A percentile compares a stretch with the other conserved stretches of the same genome.
These are phyloP conservation scores for Mycena olivaceomarginata DNA, from an alignment of 768 basidiomycete genomes.

Conservation along the genomic window DNA sequence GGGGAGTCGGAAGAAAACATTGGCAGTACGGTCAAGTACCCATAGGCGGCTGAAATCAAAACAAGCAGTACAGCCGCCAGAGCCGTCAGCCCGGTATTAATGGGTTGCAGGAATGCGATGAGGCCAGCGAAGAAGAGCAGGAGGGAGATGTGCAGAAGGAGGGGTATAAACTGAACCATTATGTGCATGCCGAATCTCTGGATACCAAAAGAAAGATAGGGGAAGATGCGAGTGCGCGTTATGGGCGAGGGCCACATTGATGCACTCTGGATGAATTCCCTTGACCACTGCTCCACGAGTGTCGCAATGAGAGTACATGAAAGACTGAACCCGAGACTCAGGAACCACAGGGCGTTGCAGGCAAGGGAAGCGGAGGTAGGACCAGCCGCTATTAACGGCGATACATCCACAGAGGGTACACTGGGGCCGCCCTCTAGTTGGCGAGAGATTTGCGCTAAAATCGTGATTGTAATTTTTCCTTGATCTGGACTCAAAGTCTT, in stretches of 20 bases:
- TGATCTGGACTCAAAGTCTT: background rate
- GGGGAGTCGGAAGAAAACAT: constrained; percentile 23
- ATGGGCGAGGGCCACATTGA: constrained; percentile 6
- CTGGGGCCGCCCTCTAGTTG: background rate
- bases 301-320: background rate
- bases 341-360: background rate
- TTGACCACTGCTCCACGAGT: background rate
- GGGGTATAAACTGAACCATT: too few species aligned
- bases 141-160: too few species aligned
- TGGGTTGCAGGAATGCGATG: too few species aligned
- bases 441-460: too few species aligned
- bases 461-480: too few species aligned
- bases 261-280: background rate
- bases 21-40: constrained; percentile 3
- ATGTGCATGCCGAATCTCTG: constrained; percentile 10
- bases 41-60: constrained; percentile 8
- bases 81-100: background rate
- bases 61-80: background rate
- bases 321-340: background rate
- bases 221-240: constrained; percentile 2
- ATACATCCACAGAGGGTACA: background rate
- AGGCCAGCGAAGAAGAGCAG: too few species aligned
- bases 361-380: background rate
- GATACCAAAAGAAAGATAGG: constrained; percentile 1
- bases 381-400: background rate